Evolutionary conservation across 1,139 yeast species (phyloP).

Genomic region (Kodamaea suecica): DNA sequence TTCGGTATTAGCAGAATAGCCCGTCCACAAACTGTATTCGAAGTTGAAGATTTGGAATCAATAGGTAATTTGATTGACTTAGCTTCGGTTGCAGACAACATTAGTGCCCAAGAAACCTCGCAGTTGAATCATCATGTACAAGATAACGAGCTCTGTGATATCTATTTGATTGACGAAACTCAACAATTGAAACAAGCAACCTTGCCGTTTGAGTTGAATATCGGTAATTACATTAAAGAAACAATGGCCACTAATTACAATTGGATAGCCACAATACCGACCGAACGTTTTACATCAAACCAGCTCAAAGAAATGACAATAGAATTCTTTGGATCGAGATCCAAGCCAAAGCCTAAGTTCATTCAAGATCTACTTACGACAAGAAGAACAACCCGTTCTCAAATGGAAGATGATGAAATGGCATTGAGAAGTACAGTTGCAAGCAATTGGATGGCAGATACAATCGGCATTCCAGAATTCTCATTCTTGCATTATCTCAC

Average conservation of each 20-base stretch:
- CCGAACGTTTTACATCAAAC: slow-evolving; percentile 8
- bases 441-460: slow-evolving; percentile 11
- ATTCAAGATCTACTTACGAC: slow-evolving; percentile 17
- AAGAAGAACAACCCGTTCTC: slow-evolving; percentile 13
- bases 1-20: neutral
- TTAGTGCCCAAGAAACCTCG: slow-evolving; percentile 33
- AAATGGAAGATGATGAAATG: slow-evolving; percentile 5
- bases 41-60: slow-evolving; percentile 6
- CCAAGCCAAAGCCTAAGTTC: slow-evolving; percentile 19
- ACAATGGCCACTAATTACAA: slow-evolving; percentile 1
- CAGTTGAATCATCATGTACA: slow-evolving; percentile 33
- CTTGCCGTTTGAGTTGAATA: slow-evolving; percentile 36
- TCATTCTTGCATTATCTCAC: slow-evolving; percentile 18
- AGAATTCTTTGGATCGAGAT: slow-evolving; percentile 19
- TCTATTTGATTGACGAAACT: slow-evolving; percentile 28
- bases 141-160: slow-evolving; percentile 37
- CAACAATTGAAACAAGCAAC: slow-evolving; percentile 19
- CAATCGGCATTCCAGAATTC: slow-evolving; percentile 20
- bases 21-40: neutral
- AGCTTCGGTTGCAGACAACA: slow-evolving; percentile 39
- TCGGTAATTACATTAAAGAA: slow-evolving; percentile 26
- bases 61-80: slow-evolving; percentile 26
- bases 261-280: neutral
- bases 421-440: neutral
- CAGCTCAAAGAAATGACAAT: slow-evolving; percentile 10